These are phyloP conservation scores for Aureobasidium sp. DNA, from an alignment of 2,329 filamentous ascomycete species.

Conservation along the genomic window DNA sequence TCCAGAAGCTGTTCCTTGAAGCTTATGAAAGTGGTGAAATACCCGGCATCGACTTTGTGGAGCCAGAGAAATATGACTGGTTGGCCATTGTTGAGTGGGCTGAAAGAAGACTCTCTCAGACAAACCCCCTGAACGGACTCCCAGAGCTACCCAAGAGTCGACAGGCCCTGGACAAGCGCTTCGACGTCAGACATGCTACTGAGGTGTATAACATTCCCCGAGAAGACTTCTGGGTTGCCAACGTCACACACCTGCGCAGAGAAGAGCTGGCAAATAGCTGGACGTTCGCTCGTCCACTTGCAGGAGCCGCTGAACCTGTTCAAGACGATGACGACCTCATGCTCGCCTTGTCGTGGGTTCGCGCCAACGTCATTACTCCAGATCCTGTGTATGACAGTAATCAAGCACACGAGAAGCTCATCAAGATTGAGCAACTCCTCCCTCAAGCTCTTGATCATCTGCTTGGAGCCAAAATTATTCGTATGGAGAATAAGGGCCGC, in stretches of 20 bases:
- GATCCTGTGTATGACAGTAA: constrained; percentile 33
- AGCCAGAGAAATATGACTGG: constrained; percentile 64
- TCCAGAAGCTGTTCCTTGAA: constrained; percentile 58
- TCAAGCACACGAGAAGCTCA: constrained; percentile 36
- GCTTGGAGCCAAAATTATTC: constrained; percentile 48
- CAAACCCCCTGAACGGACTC: constrained; percentile 17
- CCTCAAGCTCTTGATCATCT: constrained; percentile 50
- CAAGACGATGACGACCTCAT: constrained; percentile 20
- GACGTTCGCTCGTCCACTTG: constrained; percentile 15
- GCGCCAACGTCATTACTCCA: constrained; percentile 39
- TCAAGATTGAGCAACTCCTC: constrained; percentile 25
- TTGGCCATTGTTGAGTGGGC: constrained; percentile 59
- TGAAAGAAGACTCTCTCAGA: constrained; percentile 30
- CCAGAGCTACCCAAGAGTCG: constrained; percentile 21
- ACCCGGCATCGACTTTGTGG: constrained; percentile 55
- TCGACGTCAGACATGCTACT: constrained; percentile 35
- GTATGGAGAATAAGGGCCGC: constrained; percentile 54
- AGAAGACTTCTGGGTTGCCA: constrained; percentile 46
- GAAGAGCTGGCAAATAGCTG: constrained; percentile 19
- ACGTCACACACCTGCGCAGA: constrained; percentile 41
- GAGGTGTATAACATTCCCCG: constrained; percentile 41
- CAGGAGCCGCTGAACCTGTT: constrained; percentile 17
- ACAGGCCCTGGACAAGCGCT: constrained; percentile 39
- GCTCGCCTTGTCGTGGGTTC: constrained; percentile 39
- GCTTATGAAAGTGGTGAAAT: constrained; percentile 60